phyloP scores from a whole-genome alignment of 352 stramenopile genomes.

The Globisporangium nunn region DNA sequence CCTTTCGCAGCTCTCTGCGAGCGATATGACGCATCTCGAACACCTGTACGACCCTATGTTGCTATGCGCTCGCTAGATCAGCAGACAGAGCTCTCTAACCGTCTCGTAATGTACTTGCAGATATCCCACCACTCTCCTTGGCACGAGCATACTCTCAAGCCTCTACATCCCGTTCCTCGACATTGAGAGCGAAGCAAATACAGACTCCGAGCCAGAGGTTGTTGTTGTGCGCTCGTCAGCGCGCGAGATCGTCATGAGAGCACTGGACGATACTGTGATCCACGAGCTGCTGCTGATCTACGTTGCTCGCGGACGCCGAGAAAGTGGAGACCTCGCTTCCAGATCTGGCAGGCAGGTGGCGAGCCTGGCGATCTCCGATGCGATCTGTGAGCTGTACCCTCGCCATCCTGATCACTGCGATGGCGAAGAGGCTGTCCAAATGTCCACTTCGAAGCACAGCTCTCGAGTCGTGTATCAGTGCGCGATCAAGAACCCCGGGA shows the following conservation, averaged over 20 bases:
- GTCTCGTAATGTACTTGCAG: constrained; percentile 12
- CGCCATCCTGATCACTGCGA: background rate
- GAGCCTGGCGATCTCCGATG: constrained; percentile 28
- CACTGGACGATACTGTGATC: constrained; percentile 17
- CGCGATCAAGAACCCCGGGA: constrained; percentile 22
- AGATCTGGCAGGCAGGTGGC: constrained; percentile 7
- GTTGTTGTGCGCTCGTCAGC: background rate
- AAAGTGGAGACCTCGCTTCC: background rate
- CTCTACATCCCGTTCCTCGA: constrained; percentile 22
- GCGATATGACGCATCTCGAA: constrained; percentile 17
- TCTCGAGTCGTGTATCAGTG: constrained; percentile 9
- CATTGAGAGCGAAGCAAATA: background rate
- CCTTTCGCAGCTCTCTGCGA: constrained; percentile 12
- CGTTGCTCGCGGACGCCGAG: constrained; percentile 16
- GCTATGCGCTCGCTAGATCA: background rate
- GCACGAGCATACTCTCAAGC: constrained; percentile 18
- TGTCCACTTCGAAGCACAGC: background rate
- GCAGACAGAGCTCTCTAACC: background rate
- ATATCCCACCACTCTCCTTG: constrained; percentile 26
- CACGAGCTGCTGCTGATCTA: constrained; percentile 35
- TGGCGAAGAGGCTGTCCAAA: background rate
- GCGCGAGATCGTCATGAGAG: constrained; percentile 12
- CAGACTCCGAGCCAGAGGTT: constrained; percentile 1
- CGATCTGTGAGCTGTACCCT: constrained; percentile 20
- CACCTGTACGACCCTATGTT: constrained; percentile 20